Evolutionary conservation across 306 rosid genomes (phyloP), one percentile per base, ranked within the genome.

Genomic region (Prunus armeniaca): DNA sequence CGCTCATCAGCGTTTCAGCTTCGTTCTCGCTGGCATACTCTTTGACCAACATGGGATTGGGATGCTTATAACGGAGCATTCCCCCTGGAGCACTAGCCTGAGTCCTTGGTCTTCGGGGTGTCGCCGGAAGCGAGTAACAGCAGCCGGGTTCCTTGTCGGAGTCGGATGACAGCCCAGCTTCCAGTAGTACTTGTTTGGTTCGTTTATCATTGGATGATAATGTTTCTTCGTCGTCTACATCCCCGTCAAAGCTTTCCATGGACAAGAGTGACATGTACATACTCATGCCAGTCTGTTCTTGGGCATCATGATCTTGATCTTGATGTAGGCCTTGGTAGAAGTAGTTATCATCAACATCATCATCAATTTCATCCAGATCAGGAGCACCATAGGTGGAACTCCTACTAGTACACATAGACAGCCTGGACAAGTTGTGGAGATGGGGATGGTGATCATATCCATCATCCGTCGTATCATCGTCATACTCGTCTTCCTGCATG

Each of bases 11-110:
- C 72, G 34, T 83, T 19, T 25, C 75, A 46, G 73, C 88, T 45
- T 87, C 94, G 80, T 82, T 86, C 27, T 93, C 96, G 72, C 97
- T 90, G 0, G 82, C 90, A 43, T 81, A 90, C 11, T 87, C 91
- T 78, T 92, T 88, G 28, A 12, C 81, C 38, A 41, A 63, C 65
- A 9, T 2, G 65, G 67, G 38, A 72, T 10, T 43, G 25, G 38
- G 22, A 20, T 22, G 66, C 15, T 13, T 27, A 15, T 38, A 38
- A 43, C 19, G 2, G 17, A 71, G 12, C 52, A 55, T 20, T 22
- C 25, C 41, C 49, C 50, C 76, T 7, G 34, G 54, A 2, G 70
- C 46, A 6, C 32, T 70, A 45, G 13, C 28, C 69, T 78, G 14
- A 38, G 56, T 13, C 65, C 76, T 85, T 70, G 83, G 73, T 18